phyloP scores from a whole-genome alignment of 768 basidiomycete genomes.

The Gymnopilus dilepis region DNA sequence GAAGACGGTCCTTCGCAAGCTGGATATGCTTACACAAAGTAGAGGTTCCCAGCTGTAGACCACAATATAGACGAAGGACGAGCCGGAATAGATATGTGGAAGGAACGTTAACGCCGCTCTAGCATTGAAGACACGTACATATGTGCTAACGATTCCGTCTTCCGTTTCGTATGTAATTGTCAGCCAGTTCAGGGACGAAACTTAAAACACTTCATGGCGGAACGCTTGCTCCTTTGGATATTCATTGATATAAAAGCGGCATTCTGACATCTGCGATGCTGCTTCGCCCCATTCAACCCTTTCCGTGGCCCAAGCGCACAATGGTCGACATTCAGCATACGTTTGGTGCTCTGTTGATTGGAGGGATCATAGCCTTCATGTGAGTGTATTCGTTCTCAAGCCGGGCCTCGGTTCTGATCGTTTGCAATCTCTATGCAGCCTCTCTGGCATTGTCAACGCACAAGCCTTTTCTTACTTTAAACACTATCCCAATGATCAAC shows the following conservation, averaged over 20 bases:
- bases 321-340: constrained; percentile 34
- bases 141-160: neutral
- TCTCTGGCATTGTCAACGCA: constrained; percentile 44
- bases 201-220: constrained; percentile 2
- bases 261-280: neutral
- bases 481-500: constrained; percentile 38
- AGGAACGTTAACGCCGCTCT: neutral
- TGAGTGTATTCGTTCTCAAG: constrained; percentile 24
- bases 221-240: constrained; percentile 1
- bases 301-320: constrained; percentile 7
- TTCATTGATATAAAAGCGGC: neutral
- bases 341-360: constrained; percentile 46
- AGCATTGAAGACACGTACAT: neutral
- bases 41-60: no score
- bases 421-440: constrained; percentile 24
- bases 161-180: neutral
- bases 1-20: neutral
- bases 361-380: constrained; percentile 43
- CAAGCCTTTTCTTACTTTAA: constrained; percentile 46
- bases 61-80: no score
- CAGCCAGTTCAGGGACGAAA: constrained; percentile 2
- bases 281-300: constrained; percentile 1
- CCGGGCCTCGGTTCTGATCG: neutral
- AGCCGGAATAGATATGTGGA: no score
- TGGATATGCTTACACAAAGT: no score